Conservation (phyloP, 164 flowering plant genomes). For the Tinospora cordifolia region DNA sequence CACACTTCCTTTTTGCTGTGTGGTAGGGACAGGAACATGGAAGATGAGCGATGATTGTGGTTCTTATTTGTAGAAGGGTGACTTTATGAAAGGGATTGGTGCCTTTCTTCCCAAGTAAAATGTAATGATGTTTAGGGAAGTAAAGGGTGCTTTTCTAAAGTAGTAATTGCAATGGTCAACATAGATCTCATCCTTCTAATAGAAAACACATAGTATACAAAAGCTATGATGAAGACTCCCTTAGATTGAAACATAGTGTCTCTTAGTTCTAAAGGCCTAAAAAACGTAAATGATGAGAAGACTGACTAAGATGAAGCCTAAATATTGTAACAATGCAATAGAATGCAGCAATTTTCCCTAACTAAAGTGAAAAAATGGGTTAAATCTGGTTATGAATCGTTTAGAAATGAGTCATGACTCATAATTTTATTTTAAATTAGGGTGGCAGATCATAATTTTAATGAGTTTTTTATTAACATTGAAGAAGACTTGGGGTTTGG, state of each 20-base stretch:
- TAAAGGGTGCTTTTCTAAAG: not conserved
- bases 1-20: not conserved
- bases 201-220: not conserved
- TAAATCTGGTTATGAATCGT: too few species aligned
- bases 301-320: too few species aligned
- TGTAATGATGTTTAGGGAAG: not conserved
- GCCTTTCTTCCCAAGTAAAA: not conserved
- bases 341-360: too few species aligned
- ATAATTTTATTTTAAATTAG: not conserved
- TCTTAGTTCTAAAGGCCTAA: not conserved
- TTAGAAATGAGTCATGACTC: too few species aligned
- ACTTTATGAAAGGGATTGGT: not conserved
- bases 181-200: too few species aligned
- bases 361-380: too few species aligned
- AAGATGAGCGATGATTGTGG: conserved; percentile 4
- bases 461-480: not conserved
- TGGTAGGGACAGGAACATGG: not conserved
- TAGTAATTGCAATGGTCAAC: not conserved
- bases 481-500: not conserved
- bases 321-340: too few species aligned
- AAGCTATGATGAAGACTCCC: not conserved
- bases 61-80: conserved; percentile 5
- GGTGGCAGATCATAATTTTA: not conserved
- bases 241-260: not conserved
- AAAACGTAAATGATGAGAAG: not conserved